These are phyloP conservation scores for Juncus inflexus DNA, from an alignment of 176 grass and related monocot species.

Conservation along the genomic window DNA sequence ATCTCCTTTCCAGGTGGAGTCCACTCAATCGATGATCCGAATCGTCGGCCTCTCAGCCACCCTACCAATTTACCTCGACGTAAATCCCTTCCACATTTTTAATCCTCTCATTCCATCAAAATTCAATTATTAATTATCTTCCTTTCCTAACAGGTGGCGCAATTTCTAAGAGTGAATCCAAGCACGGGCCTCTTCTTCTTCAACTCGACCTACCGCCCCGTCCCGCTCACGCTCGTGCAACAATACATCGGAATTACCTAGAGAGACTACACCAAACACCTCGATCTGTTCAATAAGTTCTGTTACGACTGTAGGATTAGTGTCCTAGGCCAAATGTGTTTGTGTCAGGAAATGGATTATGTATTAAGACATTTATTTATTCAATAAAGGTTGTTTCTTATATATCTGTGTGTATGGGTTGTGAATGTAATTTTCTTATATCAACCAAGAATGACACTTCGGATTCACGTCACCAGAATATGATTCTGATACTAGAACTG, in stretches of 20 bases:
- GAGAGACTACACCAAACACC: constrained; percentile 69
- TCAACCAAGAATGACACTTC: too few relatives aligned
- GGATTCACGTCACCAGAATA: too few relatives aligned
- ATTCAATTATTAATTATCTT: constrained; percentile 21
- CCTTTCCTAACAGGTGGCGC: constrained; percentile 60
- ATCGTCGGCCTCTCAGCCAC: constrained; percentile 96
- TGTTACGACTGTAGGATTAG: too few relatives aligned
- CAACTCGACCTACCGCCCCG: constrained; percentile 85
- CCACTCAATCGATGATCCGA: constrained; percentile 95
- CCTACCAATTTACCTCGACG: constrained; percentile 89
- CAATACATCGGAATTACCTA: constrained; percentile 92
- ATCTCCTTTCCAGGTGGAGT: constrained; percentile 74
- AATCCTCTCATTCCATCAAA: background rate
- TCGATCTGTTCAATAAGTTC: constrained; percentile 67
- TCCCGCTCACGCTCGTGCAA: constrained; percentile 93
- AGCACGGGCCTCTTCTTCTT: constrained; percentile 86
- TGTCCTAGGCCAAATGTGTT: too few relatives aligned
- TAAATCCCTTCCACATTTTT: constrained; percentile 35
- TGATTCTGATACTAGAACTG: too few relatives aligned
- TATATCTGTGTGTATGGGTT: too few relatives aligned
- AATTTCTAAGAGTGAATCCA: constrained; percentile 91
- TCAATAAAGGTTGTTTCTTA: too few relatives aligned
- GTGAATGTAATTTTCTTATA: too few relatives aligned
- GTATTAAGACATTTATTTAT: too few relatives aligned
- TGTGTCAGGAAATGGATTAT: too few relatives aligned